Percentiles rank a stretch among this genome's conserved stretches.
These are phyloP conservation scores for Phaeodactylum tricornutum DNA, from an alignment of 108 stramenopile genomes.

Conservation along the genomic window DNA sequence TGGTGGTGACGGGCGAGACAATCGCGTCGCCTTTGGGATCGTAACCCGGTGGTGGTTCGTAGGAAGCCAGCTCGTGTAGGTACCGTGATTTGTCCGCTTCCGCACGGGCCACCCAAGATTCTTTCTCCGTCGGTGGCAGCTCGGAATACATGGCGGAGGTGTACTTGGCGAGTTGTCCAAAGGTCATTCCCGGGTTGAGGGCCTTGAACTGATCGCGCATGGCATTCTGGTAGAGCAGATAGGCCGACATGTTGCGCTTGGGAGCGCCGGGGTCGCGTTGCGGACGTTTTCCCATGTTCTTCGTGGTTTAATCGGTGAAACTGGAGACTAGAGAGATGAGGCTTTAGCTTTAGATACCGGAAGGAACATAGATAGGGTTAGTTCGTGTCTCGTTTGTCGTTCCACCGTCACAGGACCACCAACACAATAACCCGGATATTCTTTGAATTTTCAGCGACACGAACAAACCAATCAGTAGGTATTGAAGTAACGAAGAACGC, in stretches of 20 bases:
- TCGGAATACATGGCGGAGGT: constrained; percentile 81
- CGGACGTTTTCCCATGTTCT: constrained; percentile 29
- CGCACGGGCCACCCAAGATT: constrained; percentile 64
- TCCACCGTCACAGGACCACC: too few relatives aligned
- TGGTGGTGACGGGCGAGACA: constrained; percentile 27
- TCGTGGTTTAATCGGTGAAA: too few relatives aligned
- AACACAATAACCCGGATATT: too few relatives aligned
- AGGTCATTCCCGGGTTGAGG: constrained; percentile 71
- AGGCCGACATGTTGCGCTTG: constrained; percentile 83
- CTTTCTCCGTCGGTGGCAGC: constrained; percentile 64
- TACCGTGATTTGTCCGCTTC: constrained; percentile 80
- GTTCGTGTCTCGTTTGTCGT: too few relatives aligned
- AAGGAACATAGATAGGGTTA: too few relatives aligned
- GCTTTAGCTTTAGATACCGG: too few relatives aligned
- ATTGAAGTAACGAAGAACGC: too few relatives aligned
- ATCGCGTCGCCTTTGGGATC: constrained; percentile 80
- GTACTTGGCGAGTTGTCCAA: constrained; percentile 77
- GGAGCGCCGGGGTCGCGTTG: constrained; percentile 61
- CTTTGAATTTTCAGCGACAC: too few relatives aligned
- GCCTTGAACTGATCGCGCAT: constrained; percentile 79
- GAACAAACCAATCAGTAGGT: too few relatives aligned
- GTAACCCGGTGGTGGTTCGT: constrained; percentile 69
- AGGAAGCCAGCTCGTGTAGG: constrained; percentile 56
- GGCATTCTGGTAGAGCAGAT: constrained; percentile 67
- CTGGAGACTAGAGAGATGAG: too few relatives aligned